Conservation (phyloP, 352 stramenopile genomes). For the Globisporangium parvum region DNA sequence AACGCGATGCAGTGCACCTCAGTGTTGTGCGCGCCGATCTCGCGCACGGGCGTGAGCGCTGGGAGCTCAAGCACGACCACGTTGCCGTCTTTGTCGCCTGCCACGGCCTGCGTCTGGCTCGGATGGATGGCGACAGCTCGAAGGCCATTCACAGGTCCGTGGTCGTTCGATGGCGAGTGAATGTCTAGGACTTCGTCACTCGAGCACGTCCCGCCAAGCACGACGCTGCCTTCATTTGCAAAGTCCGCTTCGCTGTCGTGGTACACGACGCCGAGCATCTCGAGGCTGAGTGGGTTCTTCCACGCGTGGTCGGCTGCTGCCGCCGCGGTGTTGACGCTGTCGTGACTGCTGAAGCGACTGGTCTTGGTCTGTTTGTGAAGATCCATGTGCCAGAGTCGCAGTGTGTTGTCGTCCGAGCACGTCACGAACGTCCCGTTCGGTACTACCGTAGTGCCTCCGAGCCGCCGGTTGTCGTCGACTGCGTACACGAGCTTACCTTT, state of each 20-base stretch:
- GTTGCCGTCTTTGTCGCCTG: constrained; percentile 66
- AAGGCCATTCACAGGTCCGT: constrained; percentile 35
- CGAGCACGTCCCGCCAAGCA: constrained; percentile 57
- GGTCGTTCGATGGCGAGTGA: constrained; percentile 30
- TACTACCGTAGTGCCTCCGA: constrained; percentile 16
- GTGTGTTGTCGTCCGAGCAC: constrained; percentile 81
- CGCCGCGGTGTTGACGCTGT: not conserved
- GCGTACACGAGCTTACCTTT: constrained; percentile 57
- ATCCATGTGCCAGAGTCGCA: constrained; percentile 85
- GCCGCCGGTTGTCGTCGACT: constrained; percentile 11
- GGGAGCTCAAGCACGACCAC: constrained; percentile 49
- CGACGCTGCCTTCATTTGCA: constrained; percentile 25
- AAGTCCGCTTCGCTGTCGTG: constrained; percentile 42
- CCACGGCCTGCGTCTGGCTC: constrained; percentile 52
- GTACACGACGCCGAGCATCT: constrained; percentile 70
- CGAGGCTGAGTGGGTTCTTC: constrained; percentile 65
- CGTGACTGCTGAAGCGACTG: constrained; percentile 23
- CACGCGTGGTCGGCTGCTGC: constrained; percentile 18
- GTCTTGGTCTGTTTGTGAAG: constrained; percentile 35
- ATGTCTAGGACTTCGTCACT: constrained; percentile 32
- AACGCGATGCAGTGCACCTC: constrained; percentile 74
- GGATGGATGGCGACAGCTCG: constrained; percentile 42
- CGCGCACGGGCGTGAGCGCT: constrained; percentile 19
- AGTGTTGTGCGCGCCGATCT: constrained; percentile 53
- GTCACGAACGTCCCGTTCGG: constrained; percentile 77